Evolutionary conservation across 2,329 filamentous ascomycete genomes (phyloP).

Genomic region (Aspergillus calidoustus): DNA sequence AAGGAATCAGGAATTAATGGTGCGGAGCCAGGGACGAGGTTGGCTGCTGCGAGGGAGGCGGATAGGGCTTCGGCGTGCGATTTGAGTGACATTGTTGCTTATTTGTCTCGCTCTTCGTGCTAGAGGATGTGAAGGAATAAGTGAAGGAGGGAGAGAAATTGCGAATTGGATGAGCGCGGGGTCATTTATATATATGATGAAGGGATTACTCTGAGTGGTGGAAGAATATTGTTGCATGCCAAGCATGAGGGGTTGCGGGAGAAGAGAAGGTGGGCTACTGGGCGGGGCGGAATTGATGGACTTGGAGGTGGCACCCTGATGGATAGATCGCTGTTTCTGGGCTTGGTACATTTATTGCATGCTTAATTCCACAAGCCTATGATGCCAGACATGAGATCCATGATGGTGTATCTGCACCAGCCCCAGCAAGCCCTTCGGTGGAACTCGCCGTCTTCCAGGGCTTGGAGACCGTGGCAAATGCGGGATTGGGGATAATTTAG

Average conservation of each 20-base stretch:
- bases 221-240: conserved; percentile 10
- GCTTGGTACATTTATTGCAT: neutral
- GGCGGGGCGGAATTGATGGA: neutral
- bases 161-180: neutral
- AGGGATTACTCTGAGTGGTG: conserved; percentile 9
- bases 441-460: too few relatives aligned
- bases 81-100: conserved; percentile 4
- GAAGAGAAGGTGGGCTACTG: neutral
- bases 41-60: conserved; percentile 7
- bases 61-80: conserved; percentile 8
- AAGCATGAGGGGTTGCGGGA: conserved; percentile 13
- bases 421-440: too few relatives aligned
- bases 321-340: neutral
- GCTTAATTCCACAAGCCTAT: too few relatives aligned
- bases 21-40: conserved; percentile 14
- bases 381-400: too few relatives aligned
- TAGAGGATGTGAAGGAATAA: neutral
- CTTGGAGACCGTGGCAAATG: too few relatives aligned
- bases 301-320: neutral
- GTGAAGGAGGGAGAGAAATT: neutral
- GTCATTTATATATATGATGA: neutral
- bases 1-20: conserved; percentile 19
- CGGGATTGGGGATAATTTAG: too few relatives aligned
- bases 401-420: too few relatives aligned
- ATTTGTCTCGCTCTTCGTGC: neutral